A percentile compares a stretch with the other conserved stretches of the same genome.
phyloP scores from a whole-genome alignment of 139 green algal genomes.

The Coelastrella sp. region DNA sequence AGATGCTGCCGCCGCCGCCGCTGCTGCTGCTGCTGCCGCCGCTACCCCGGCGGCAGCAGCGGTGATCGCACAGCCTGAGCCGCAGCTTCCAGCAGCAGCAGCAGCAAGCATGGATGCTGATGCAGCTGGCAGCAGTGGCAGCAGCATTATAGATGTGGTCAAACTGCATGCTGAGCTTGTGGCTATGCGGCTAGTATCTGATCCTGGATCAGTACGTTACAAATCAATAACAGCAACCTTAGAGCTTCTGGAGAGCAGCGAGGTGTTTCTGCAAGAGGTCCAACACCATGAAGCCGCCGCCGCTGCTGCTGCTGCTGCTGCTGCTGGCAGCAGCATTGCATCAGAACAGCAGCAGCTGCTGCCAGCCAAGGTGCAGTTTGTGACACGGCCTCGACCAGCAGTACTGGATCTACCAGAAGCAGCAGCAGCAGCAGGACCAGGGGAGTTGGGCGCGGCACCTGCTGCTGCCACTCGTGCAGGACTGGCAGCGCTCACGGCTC shows the following conservation, averaged over 20 bases:
- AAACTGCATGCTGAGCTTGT: slow-evolving; percentile 19
- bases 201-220: slow-evolving; percentile 25
- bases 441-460: background rate
- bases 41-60: no score
- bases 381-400: background rate
- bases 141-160: background rate
- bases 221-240: background rate
- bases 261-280: background rate
- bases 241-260: slow-evolving; percentile 12
- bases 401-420: background rate
- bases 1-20: no score
- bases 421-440: slow-evolving; percentile 6
- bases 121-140: slow-evolving; percentile 4
- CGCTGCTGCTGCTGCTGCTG: background rate
- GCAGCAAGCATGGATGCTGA: background rate
- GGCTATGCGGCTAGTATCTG: background rate
- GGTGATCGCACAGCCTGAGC: no score
- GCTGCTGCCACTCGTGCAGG: background rate
- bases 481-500: background rate
- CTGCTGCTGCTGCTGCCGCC: no score
- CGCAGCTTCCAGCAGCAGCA: slow-evolving; percentile 1
- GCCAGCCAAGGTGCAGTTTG: slow-evolving; percentile 13
- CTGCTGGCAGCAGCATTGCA: background rate
- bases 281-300: background rate
- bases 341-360: background rate